Evolutionary conservation across 345 rosid genomes (phyloP), one percentile per base, ranked within the genome.

Genomic region (Citrus reticulata): DNA sequence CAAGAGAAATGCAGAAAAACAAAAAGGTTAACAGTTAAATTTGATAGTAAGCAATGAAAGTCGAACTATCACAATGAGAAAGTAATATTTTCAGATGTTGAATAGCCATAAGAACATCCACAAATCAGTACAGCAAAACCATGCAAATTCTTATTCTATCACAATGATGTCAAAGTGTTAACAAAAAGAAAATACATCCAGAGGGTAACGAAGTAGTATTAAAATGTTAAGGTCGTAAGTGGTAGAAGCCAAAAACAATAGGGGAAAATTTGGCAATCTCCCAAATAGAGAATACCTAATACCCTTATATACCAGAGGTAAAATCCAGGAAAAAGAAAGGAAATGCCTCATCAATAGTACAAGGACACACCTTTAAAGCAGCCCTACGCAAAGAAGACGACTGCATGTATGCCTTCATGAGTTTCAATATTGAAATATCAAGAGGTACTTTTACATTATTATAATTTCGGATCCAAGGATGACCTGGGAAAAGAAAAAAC

Each of bases 371-470:
- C 98, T 80, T 91, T 81, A 96, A 84, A 80, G 99, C 98, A 83
- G 97, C 93, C 85, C 88, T 92, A 46, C 98, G 93, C 89, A 96
- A 81, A 82, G 97, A 87, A 60, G 99, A 92, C 9, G 98, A 92
- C 77, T 85, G 90, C 89, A 94, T 85, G 74, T 96, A 96, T 30
- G 89, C 85, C 89, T 86, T 94, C 86, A 94, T 87, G 77, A 87
- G 93, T 87, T 79, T 92, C 76, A 94, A 89, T 73, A 93, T 83
- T 42, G 86, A 77, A 79, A 94, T 83, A 88, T 96, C 99, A 66
- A 93, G 90, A 74, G 97, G 94, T 75, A 93, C 85, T 80, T 87
- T 91, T 30, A 84, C 84, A 54, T 83, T 85, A 54, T 79, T 81
- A 75, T 73, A 79, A 59, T 86, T 84, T 68, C 88, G 84, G 7